Evolutionary conservation across 805 yeast genomes (phyloP).

Genomic region (Zygoascus biomembranicola): DNA sequence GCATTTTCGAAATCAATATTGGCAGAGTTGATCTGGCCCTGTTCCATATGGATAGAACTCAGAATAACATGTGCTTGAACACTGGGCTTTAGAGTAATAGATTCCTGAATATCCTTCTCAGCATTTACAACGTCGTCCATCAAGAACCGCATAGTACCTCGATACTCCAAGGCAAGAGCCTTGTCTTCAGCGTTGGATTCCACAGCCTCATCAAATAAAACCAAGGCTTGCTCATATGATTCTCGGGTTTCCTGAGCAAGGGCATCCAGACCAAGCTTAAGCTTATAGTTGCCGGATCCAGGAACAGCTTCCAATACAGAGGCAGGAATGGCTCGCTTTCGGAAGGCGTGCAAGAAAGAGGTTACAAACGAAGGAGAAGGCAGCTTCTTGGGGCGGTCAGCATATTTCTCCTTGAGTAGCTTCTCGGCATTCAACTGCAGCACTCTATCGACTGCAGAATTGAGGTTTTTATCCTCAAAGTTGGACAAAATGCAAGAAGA

Average conservation of each 20-base stretch:
- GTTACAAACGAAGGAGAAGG: constrained; percentile 72
- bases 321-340: constrained; percentile 40
- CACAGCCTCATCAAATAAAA: constrained; percentile 31
- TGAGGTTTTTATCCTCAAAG: constrained; percentile 67
- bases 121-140: constrained; percentile 65
- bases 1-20: constrained; percentile 65
- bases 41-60: constrained; percentile 79
- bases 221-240: constrained; percentile 55
- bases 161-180: constrained; percentile 74
- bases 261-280: constrained; percentile 57
- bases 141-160: constrained; percentile 77
- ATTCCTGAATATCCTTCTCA: constrained; percentile 50
- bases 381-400: constrained; percentile 44
- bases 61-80: constrained; percentile 74
- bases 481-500: constrained; percentile 82
- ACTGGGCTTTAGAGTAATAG: constrained; percentile 57
- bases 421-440: constrained; percentile 71
- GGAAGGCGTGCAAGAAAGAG: constrained; percentile 84
- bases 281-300: constrained; percentile 54
- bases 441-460: constrained; percentile 77
- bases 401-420: constrained; percentile 54
- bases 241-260: constrained; percentile 41
- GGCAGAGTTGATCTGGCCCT: constrained; percentile 50
- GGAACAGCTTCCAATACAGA: constrained; percentile 43
- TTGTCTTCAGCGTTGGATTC: constrained; percentile 27